Evolutionary conservation across 768 basidiomycete species (phyloP).

Genomic region (Pleurotus salmoneostramineus): DNA sequence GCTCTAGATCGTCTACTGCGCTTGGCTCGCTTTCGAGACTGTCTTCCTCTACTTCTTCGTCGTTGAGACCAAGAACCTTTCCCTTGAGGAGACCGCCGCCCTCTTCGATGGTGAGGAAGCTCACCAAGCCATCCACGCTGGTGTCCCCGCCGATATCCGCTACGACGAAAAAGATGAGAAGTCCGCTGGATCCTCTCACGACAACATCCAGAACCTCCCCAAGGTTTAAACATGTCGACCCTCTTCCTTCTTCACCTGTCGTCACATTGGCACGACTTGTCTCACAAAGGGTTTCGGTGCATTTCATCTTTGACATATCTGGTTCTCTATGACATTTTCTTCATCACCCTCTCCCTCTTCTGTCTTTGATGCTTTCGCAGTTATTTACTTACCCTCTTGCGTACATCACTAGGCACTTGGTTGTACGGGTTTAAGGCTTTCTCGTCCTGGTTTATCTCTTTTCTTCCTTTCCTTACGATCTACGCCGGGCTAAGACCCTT

Average conservation of each 20-base stretch:
- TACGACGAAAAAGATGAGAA: conserved; percentile 29
- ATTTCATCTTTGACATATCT: conserved; percentile 1
- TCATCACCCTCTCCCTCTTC: not conserved
- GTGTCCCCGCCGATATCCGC: conserved; percentile 18
- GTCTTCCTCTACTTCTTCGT: conserved; percentile 65
- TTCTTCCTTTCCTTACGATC: not conserved
- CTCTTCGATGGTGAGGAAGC: conserved; percentile 72
- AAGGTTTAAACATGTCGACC: conserved; percentile 4
- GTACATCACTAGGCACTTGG: not conserved
- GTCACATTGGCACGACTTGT: not conserved
- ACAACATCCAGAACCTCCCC: conserved; percentile 19
- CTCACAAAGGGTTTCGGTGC: not conserved
- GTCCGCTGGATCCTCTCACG: conserved; percentile 27
- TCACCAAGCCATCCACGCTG: conserved; percentile 28
- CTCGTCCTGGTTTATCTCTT: not conserved
- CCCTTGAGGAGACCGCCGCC: conserved; percentile 79
- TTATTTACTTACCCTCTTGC: not conserved
- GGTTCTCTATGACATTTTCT: not conserved
- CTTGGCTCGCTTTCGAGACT: conserved; percentile 65
- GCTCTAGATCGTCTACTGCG: conserved; percentile 58
- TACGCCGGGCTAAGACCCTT: not conserved
- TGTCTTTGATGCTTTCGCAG: not conserved
- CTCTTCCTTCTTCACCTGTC: not conserved
- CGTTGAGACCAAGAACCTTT: conserved; percentile 68
- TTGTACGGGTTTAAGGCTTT: not conserved